phyloP scores from a whole-genome alignment of 2,329 filamentous ascomycete genomes.

The Colletotrichum abscissum region DNA sequence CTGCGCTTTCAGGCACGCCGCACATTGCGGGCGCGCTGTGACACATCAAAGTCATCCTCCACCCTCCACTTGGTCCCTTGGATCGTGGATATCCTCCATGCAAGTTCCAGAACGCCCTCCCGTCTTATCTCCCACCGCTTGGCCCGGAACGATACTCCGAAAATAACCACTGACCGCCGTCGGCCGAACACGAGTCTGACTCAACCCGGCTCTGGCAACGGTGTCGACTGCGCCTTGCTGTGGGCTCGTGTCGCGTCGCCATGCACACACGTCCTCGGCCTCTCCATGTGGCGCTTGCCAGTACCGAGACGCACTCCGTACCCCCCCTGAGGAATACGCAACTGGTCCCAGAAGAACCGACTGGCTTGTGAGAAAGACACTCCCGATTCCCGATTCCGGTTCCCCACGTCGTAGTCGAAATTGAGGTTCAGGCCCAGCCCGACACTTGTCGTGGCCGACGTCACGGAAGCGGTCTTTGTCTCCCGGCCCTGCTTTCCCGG shows the following conservation, averaged over 20 bases:
- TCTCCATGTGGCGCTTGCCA: conserved; percentile 30
- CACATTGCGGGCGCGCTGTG: background rate
- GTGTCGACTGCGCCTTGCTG: conserved; percentile 34
- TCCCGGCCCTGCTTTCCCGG: conserved; percentile 9
- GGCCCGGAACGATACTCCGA: conserved; percentile 29
- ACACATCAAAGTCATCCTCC: conserved; percentile 11
- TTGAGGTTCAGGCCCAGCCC: background rate
- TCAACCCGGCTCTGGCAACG: conserved; percentile 2
- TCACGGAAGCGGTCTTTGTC: conserved; percentile 23
- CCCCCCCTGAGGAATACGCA: background rate
- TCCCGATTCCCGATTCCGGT: background rate
- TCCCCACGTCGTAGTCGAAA: conserved; percentile 14
- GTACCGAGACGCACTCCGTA: conserved; percentile 1
- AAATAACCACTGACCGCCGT: conserved; percentile 29
- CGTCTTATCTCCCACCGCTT: conserved; percentile 19
- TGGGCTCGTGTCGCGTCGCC: conserved; percentile 20
- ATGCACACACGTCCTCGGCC: conserved; percentile 15
- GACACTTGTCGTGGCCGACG: conserved; percentile 31
- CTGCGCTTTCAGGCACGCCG: conserved; percentile 1
- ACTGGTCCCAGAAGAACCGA: background rate
- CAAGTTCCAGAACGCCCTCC: conserved; percentile 20
- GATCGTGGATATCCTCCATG: background rate
- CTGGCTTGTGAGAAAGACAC: background rate
- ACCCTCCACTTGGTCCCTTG: background rate
- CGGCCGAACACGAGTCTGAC: conserved; percentile 32